Evolutionary conservation across 1,284 basidiomycete genomes (phyloP).

Genomic region (Austropuccinia psidii): DNA sequence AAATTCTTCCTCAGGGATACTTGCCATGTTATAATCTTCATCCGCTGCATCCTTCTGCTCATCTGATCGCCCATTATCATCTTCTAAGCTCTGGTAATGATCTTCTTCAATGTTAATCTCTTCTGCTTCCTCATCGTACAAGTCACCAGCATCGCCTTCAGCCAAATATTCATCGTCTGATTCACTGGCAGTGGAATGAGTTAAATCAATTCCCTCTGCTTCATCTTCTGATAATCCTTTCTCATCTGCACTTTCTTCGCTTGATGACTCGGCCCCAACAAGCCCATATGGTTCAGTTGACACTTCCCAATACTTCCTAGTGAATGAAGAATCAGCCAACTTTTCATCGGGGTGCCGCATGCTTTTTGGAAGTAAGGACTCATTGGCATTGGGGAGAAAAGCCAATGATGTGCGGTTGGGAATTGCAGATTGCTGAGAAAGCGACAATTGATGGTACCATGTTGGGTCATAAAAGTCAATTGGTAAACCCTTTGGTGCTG

Average conservation of each 20-base stretch:
- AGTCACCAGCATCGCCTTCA: neutral
- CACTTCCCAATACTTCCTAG: neutral
- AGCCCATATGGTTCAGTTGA: slow-evolving; percentile 17
- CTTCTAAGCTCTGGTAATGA: neutral
- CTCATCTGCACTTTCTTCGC: neutral
- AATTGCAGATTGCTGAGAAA: neutral
- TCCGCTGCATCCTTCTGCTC: neutral
- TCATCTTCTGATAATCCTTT: too few relatives aligned
- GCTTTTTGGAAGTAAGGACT: neutral
- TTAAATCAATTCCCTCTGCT: neutral
- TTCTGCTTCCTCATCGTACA: neutral
- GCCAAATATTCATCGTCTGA: neutral
- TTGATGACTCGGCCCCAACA: neutral
- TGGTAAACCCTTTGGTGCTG: neutral
- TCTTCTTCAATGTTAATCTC: neutral
- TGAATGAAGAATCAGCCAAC: neutral
- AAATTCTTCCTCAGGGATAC: neutral
- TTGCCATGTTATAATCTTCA: neutral
- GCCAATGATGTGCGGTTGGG: neutral
- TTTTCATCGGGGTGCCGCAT: neutral
- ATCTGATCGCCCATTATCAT: neutral
- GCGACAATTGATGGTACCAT: neutral
- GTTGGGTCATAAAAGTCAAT: neutral
- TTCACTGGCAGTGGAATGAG: neutral
- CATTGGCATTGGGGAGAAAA: neutral